Conservation (phyloP, 176 grass and related monocot species). For the Cymbopogon citratus region DNA sequence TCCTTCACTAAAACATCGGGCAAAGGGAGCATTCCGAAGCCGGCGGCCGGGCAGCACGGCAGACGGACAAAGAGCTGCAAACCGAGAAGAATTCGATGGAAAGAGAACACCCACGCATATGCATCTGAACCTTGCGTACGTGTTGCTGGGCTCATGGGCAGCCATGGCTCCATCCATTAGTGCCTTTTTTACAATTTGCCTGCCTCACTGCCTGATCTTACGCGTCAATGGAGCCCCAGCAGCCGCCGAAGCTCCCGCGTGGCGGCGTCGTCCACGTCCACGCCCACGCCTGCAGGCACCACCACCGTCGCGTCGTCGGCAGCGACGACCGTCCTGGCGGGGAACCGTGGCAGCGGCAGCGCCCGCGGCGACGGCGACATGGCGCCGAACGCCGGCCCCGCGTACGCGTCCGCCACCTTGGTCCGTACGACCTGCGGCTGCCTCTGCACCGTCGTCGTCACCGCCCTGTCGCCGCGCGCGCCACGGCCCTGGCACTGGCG, state of each 20-base stretch:
- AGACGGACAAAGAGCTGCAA: not conserved
- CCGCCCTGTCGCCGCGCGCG: not conserved
- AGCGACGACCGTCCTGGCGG: not conserved
- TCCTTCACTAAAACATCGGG: slow-evolving; percentile 28
- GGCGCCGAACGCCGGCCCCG: slow-evolving; percentile 33
- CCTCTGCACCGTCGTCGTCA: not conserved
- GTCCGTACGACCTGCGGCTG: slow-evolving; percentile 10
- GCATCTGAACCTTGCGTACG: slow-evolving; percentile 3
- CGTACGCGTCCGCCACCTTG: slow-evolving; percentile 30
- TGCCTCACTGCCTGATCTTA: no score
- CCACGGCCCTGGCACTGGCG: not conserved
- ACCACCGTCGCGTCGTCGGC: not conserved
- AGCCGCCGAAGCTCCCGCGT: slow-evolving; percentile 57
- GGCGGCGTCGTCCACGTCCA: slow-evolving; percentile 36
- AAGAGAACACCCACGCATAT: not conserved
- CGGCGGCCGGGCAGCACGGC: not conserved
- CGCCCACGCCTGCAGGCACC: slow-evolving; percentile 17
- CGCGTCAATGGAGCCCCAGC: slow-evolving; percentile 41
- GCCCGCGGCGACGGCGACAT: slow-evolving; percentile 53
- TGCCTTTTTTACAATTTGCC: not conserved
- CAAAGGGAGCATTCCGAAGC: not conserved
- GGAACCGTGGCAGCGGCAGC: slow-evolving; percentile 52
- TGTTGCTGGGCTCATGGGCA: slow-evolving; percentile 7
- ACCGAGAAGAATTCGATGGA: not conserved
- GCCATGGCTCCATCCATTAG: not conserved